Evolutionary conservation across 495 filamentous ascomycete species (phyloP), one percentile per base, ranked within the genome.

Genomic region (Annulohypoxylon maeteangense): DNA sequence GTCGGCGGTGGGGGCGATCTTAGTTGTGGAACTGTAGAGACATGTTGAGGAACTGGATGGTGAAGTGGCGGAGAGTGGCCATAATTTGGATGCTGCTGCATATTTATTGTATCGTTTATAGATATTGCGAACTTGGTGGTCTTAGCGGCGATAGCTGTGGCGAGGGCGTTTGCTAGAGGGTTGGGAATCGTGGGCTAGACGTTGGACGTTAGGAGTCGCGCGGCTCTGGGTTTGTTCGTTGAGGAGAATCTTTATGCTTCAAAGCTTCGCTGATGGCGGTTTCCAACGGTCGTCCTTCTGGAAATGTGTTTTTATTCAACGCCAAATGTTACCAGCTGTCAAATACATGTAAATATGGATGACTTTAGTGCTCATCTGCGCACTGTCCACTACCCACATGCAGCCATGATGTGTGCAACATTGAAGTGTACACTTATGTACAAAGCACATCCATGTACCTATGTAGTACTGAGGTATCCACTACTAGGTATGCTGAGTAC

Each of bases 21-120:
- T 81, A 99, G 91, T 83, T 98, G 94, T n/a, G 95, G 95, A 53
- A 99, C 96, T 54, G 94, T 97, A 71, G 96, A 97, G 62, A 98
- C 94, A 87, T 98, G 96, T 77, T 98, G 96, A 48, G 96, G 96
- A 48, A 98, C 94, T 27, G 95, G 95, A 80, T 99, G 95, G 82
- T 99, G 95, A 67, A 99, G 90, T 44, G 95, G 96, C 75, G 95
- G 95, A 70, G 95, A 97, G 73, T 93, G 91, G 62, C 92, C 91
- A 44, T 88, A 90, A 82, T 93, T 97, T 51, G 87, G 85, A 68
- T 87, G 83, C 77, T 93, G 91, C 81, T 98, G 95, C 94, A 97
- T 97, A 42, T 78, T 83, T 97, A 42, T 78, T 83, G 65, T 40
- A 20, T 14, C 27, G 18, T 29, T 34, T 32, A 14, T 7, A 18